Percentiles rank a stretch among this genome's conserved stretches.
Evolutionary conservation across 2,329 filamentous ascomycete genomes (phyloP).

Genomic region (Allantophomopsis cytisporea): DNA sequence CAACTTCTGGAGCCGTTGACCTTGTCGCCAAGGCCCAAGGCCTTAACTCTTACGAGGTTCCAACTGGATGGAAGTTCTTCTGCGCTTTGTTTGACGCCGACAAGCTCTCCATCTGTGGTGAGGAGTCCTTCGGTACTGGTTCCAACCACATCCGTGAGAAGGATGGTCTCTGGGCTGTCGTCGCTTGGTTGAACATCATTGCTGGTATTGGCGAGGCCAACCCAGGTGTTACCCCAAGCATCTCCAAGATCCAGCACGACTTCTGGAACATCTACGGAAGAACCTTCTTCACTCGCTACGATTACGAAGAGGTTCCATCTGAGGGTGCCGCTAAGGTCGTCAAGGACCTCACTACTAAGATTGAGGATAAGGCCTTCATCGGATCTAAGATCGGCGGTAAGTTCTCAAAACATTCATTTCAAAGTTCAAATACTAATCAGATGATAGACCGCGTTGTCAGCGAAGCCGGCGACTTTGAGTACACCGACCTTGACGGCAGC

Average conservation of each 20-base stretch:
- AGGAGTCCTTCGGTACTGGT: conserved; percentile 95
- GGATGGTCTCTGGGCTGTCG: conserved; percentile 93
- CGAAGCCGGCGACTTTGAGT: conserved; percentile 91
- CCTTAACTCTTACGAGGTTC: conserved; percentile 87
- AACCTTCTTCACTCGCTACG: conserved; percentile 98
- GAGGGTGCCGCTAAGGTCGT: conserved; percentile 88
- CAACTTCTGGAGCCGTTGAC: conserved; percentile 89
- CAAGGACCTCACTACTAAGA: conserved; percentile 63
- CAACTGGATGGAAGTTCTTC: conserved; percentile 99
- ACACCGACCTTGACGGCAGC: conserved; percentile 96
- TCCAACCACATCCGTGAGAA: conserved; percentile 99
- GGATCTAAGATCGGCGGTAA: conserved; percentile 67
- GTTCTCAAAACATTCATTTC: conserved; percentile 1
- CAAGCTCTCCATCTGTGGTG: conserved; percentile 96
- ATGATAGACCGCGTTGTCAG: conserved; percentile 58
- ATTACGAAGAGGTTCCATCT: conserved; percentile 91
- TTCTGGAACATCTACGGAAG: conserved; percentile 96
- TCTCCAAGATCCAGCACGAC: conserved; percentile 89
- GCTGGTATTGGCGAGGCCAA: conserved; percentile 80
- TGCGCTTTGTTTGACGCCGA: conserved; percentile 87
- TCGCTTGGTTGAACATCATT: conserved; percentile 98
- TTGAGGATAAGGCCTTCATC: conserved; percentile 61
- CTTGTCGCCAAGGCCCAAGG: conserved; percentile 92
- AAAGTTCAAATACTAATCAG: background rate
- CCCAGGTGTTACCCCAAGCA: conserved; percentile 71